A percentile compares a stretch with the other conserved stretches of the same genome.
Evolutionary conservation across 2,329 filamentous ascomycete genomes (phyloP).

Genomic region (Thermothelomyces thermophilus): DNA sequence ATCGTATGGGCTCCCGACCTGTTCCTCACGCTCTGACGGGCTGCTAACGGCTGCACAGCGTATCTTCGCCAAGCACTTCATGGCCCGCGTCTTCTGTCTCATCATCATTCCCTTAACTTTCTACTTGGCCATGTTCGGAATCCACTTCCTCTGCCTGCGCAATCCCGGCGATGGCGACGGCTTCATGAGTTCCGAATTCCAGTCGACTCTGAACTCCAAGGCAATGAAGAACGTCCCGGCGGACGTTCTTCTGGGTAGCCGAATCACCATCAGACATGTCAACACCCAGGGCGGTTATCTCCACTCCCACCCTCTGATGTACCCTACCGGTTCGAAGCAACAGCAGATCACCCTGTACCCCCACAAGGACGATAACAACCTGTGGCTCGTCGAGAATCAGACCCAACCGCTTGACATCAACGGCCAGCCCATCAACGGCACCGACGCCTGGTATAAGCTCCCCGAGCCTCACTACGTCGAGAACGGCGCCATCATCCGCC

Average conservation of each 20-base stretch:
- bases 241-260: slow-evolving; percentile 83
- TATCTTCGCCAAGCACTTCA: slow-evolving; percentile 87
- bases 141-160: slow-evolving; percentile 87
- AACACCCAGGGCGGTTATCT: slow-evolving; percentile 98
- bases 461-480: slow-evolving; percentile 61
- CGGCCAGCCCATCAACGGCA: slow-evolving; percentile 72
- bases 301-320: slow-evolving; percentile 96
- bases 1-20: slow-evolving; percentile 32
- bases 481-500: slow-evolving; percentile 71
- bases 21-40: not conserved
- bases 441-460: slow-evolving; percentile 73
- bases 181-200: slow-evolving; percentile 99
- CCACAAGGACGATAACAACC: slow-evolving; percentile 98
- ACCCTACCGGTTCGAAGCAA: slow-evolving; percentile 94
- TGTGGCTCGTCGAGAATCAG: slow-evolving; percentile 92
- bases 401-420: slow-evolving; percentile 78
- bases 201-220: slow-evolving; percentile 94
- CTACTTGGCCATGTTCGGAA: slow-evolving; percentile 95
- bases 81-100: slow-evolving; percentile 83
- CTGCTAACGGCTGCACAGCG: slow-evolving; percentile 35
- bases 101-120: slow-evolving; percentile 83
- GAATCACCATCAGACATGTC: slow-evolving; percentile 80
- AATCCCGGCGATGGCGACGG: slow-evolving; percentile 97
- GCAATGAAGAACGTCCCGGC: slow-evolving; percentile 91
- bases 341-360: slow-evolving; percentile 98